phyloP scores from a whole-genome alignment of 2,329 filamentous ascomycete genomes.

The Pseudopithomyces maydicus region DNA sequence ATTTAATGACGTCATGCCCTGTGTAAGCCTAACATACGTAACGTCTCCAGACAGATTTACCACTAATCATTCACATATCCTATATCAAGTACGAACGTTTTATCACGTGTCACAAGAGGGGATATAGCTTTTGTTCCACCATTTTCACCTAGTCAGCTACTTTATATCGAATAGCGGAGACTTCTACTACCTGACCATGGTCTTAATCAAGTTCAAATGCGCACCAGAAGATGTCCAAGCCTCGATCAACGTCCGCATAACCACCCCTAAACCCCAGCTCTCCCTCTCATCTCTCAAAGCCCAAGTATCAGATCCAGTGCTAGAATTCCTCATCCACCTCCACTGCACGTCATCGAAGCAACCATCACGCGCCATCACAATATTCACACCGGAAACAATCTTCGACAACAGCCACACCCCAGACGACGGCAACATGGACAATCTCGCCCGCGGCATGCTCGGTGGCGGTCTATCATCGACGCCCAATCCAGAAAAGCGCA shows the following conservation, averaged over 20 bases:
- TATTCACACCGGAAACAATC: not conserved
- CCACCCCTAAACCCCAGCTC: not conserved
- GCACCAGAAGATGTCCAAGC: not conserved
- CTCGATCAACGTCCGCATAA: not conserved
- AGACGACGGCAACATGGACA: slow-evolving; percentile 1
- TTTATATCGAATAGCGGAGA: too few species aligned
- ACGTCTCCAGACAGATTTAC: too few species aligned
- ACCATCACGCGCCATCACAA: not conserved
- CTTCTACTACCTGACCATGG: not conserved
- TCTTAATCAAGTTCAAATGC: not conserved
- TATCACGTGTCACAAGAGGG: too few species aligned
- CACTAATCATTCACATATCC: too few species aligned
- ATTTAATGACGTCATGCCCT: too few species aligned
- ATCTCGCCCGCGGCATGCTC: slow-evolving; percentile 3
- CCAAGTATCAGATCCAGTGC: not conserved
- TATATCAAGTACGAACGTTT: too few species aligned
- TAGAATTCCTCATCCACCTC: not conserved
- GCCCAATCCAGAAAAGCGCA: not conserved
- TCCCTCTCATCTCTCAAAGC: not conserved
- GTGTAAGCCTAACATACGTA: too few species aligned
- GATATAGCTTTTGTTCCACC: too few species aligned
- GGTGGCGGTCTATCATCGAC: slow-evolving; percentile 1
- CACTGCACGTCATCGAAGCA: not conserved
- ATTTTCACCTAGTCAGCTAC: too few species aligned
- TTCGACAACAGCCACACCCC: not conserved